phyloP scores from a whole-genome alignment of 2,329 filamentous ascomycete genomes.

The Epichloe sp. region DNA sequence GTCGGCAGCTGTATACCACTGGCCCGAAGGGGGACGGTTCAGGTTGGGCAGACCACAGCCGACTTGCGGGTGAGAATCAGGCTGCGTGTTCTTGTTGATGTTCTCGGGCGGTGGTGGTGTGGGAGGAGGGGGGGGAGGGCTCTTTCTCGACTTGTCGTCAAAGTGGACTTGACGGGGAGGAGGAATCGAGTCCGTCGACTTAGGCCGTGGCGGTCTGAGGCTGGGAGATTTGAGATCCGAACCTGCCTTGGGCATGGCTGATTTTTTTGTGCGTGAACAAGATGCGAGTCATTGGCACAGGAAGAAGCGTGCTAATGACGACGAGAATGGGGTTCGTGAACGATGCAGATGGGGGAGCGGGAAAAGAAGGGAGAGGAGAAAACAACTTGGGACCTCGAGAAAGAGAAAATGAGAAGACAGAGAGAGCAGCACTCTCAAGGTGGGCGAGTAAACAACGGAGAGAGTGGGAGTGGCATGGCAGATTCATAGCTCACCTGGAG shows the following conservation, averaged over 20 bases:
- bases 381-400: neutral
- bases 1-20: constrained; percentile 23
- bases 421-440: neutral
- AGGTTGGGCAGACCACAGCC: constrained; percentile 10
- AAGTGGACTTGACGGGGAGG: constrained; percentile 23
- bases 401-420: neutral
- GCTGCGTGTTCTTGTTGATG: constrained; percentile 3
- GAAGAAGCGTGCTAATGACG: neutral
- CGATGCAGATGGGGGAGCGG: neutral
- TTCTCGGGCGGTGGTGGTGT: neutral
- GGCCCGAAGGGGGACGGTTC: constrained; percentile 9
- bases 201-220: constrained; percentile 14
- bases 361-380: neutral
- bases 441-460: neutral
- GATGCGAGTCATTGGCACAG: constrained; percentile 1
- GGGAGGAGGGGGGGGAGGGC: neutral
- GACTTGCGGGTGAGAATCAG: constrained; percentile 8
- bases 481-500: constrained; percentile 4
- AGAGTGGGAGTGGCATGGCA: no score
- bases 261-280: neutral
- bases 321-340: neutral
- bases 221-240: constrained; percentile 17
- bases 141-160: constrained; percentile 3
- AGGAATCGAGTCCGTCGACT: constrained; percentile 13
- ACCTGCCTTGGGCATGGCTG: constrained; percentile 16